Percentiles rank a stretch among this genome's conserved stretches.
These are phyloP conservation scores for Salpingoeca rosetta DNA, from an alignment of 78 protist species.

Conservation along the genomic window DNA sequence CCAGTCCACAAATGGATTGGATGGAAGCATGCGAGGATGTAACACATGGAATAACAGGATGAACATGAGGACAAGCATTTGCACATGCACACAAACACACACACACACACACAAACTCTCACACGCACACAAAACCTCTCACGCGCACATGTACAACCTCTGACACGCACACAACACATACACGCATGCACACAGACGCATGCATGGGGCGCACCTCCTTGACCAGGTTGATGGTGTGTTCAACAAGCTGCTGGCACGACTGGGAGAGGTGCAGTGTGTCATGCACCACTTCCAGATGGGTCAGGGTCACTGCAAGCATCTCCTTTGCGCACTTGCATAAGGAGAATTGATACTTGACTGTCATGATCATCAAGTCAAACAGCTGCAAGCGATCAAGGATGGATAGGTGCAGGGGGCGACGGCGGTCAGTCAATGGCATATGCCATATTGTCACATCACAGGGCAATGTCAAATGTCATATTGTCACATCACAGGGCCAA, in stretches of 20 bases:
- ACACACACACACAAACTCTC: no score
- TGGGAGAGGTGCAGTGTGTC: not conserved
- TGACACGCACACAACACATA: no score
- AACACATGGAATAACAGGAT: no score
- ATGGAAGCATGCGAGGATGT: not conserved
- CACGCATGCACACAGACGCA: not conserved
- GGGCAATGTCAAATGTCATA: not conserved
- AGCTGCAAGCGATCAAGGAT: not conserved
- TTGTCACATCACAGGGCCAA: not conserved
- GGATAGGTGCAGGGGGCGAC: no score
- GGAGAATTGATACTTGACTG: not conserved
- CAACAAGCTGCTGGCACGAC: not conserved
- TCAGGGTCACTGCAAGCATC: not conserved
- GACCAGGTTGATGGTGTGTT: not conserved
- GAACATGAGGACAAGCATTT: no score
- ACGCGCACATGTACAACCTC: no score
- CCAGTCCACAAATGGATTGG: not conserved
- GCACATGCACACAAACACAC: no score
- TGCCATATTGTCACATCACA: not conserved
- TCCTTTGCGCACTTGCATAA: not conserved
- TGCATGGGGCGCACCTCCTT: not conserved
- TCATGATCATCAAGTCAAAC: not conserved
- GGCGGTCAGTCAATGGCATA: not conserved
- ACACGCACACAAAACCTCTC: no score
- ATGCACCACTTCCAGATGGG: not conserved